Evolutionary conservation across 2,329 filamentous ascomycete genomes (phyloP), one percentile per base, ranked within the genome.

Genomic region (Talaromyces sp.): DNA sequence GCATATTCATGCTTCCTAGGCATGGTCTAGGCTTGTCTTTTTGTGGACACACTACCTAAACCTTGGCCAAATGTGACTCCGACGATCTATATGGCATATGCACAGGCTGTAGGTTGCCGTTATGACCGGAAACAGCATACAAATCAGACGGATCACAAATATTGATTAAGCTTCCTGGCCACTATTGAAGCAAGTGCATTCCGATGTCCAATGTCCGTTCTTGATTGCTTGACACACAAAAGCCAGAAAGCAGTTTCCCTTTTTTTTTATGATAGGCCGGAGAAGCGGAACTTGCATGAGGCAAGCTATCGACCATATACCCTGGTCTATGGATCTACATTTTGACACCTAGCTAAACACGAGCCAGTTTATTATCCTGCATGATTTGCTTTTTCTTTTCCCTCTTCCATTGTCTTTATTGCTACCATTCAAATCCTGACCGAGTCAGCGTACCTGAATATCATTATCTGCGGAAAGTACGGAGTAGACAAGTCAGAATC

Each of bases 11-110:
- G 45, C n/a, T 33, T 28, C 10, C 2, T 33, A 15, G 28, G 22
- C 33, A 48, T 40, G 43, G 54, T 50, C 54, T 56, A 48, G 43
- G 21, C 54, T 50, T 35, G 35, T 21, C 43, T n/a, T 28, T 22
- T 5, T 56, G 54, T 50, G 54, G 54, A 35, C 25, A 56, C 19
- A 15, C 43, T 35, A 56, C 13, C n/a, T n/a, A n/a, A n/a, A 43
- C 54, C 35, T 8, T 33, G 3, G 43, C 35, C 22, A 31, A 56
- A 35, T 37, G 53, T 55, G 53, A 45, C 40, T 45, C 17, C 28
- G 53, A 55, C 31, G 40, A 55, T 55, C 40, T 28, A 56, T 35
- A 39, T 33, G 28, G 39, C 8, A 33, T 33, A 55, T 35, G 40
- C 13, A 22, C 35, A n/a, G 13, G 25, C 43, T 33, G 13, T 17